Evolutionary conservation across 129 eudicot genomes (phyloP), one percentile per base, ranked within the genome.

Genomic region (Daucus carota): DNA sequence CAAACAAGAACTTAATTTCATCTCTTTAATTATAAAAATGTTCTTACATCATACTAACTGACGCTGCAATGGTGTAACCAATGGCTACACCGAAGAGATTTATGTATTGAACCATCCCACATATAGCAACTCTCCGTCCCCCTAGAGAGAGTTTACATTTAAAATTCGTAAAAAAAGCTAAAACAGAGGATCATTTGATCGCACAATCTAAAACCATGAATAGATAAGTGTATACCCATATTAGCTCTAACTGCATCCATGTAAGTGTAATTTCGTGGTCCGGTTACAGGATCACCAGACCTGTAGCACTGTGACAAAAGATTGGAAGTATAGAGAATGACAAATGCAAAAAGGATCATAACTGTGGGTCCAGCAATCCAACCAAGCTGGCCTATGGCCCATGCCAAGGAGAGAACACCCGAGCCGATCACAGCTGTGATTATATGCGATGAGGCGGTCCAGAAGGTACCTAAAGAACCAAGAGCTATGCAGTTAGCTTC

Each of bases 31-130:
- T 15, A 20, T 2, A 24, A 9, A 24, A n/a, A 68, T 32, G 73
- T 22, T 72, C 93, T 84, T 75, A 90, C 96, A 84, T 81, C 93
- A 90, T 88, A 86, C 96, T 90, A 38, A 90, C 83, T 1, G 93
- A 86, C 7, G 93, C 89, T 73, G 96, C 91, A 72, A 90, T 90
- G 57, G 96, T 90, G 85, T 90, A 90, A 24, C 93, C 96, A 66
- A 90, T 88, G 17, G 93, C 91, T 8, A 84, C 88, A 12, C 96
- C 96, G 48, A 88, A 83, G 60, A 90, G 62, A 65, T 88, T 88
- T 67, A 81, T 4, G 38, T 90, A 88, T 48, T 88, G 93, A 50
- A 86, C 81, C 40, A 75, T 42, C 13, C 96, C 96, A 79, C 93
- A 91, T 44, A 91, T 41, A 41, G 76, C 81, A 70, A 91, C 93